Conservation (phyloP, 192 early-diverging fungal genomes). For the Obelidium mucronatum region DNA sequence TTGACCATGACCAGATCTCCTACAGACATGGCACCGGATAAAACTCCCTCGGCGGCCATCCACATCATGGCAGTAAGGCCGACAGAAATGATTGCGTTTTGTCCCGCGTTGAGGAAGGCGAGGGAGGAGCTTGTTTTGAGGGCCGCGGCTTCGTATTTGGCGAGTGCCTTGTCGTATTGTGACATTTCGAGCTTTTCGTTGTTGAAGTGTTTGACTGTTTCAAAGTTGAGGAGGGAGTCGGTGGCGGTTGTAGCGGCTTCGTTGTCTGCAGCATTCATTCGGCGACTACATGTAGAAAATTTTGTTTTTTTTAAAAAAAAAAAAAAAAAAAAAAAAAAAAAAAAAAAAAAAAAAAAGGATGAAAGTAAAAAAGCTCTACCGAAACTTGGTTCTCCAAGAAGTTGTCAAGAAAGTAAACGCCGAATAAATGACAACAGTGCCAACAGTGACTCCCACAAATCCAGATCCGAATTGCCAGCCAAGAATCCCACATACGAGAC, state of each 20-base stretch:
- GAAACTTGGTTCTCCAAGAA: constrained; percentile 75
- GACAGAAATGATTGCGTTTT: constrained; percentile 93
- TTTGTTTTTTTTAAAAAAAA: no score
- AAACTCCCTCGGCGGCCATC: constrained; percentile 90
- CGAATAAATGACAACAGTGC: constrained; percentile 65
- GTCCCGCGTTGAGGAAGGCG: constrained; percentile 93
- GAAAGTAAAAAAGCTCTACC: no score
- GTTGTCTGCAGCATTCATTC: constrained; percentile 97
- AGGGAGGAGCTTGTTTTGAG: constrained; percentile 89
- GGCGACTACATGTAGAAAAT: no score
- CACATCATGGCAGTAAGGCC: constrained; percentile 96
- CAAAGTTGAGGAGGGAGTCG: constrained; percentile 97
- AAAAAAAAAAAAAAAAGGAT: constrained; percentile 43
- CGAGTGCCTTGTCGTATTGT: constrained; percentile 86
- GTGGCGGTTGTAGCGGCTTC: constrained; percentile 91
- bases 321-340: no score
- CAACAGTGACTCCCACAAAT: constrained; percentile 89
- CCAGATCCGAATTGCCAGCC: constrained; percentile 73
- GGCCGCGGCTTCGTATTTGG: constrained; percentile 94
- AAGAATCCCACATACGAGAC: constrained; percentile 93
- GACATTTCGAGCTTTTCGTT: constrained; percentile 92
- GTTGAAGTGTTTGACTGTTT: constrained; percentile 97
- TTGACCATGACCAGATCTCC: constrained; percentile 99
- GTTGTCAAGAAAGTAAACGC: constrained; percentile 75
- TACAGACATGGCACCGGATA: constrained; percentile 81